Conservation (phyloP, 257 asterid genomes). For the Nyctanthes arbortristis region DNA sequence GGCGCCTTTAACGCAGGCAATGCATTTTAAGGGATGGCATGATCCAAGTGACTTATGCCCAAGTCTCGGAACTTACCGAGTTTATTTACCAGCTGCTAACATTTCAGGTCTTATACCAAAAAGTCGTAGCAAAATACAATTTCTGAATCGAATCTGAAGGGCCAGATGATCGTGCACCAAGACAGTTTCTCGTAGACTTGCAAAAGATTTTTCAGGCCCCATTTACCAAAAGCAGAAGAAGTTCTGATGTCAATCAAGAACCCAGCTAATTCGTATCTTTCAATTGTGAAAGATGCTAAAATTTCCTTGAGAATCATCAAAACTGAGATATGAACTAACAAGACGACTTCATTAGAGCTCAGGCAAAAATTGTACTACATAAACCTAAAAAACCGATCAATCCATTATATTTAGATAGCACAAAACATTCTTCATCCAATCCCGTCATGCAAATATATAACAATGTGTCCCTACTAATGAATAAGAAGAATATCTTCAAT, state of each 20-base stretch:
- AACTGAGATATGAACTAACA: neutral
- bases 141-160: constrained; percentile 38
- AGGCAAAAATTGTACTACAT: neutral
- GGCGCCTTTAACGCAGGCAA: constrained; percentile 77
- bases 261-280: neutral
- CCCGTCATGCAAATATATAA: neutral
- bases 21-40: constrained; percentile 97
- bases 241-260: neutral
- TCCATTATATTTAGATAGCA: neutral
- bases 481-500: too few relatives aligned
- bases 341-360: neutral
- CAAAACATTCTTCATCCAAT: neutral
- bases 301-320: neutral
- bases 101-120: constrained; percentile 74
- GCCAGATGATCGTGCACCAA: constrained; percentile 12
- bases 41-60: constrained; percentile 93
- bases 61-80: constrained; percentile 81
- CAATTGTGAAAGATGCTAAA: neutral
- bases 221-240: neutral
- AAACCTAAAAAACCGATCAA: neutral
- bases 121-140: constrained; percentile 94
- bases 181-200: constrained; percentile 15
- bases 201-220: neutral
- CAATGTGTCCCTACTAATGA: too few relatives aligned
- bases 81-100: constrained; percentile 40